phyloP scores from a whole-genome alignment of 2,329 filamentous ascomycete species.

The Arthrobotrys musiformis region DNA sequence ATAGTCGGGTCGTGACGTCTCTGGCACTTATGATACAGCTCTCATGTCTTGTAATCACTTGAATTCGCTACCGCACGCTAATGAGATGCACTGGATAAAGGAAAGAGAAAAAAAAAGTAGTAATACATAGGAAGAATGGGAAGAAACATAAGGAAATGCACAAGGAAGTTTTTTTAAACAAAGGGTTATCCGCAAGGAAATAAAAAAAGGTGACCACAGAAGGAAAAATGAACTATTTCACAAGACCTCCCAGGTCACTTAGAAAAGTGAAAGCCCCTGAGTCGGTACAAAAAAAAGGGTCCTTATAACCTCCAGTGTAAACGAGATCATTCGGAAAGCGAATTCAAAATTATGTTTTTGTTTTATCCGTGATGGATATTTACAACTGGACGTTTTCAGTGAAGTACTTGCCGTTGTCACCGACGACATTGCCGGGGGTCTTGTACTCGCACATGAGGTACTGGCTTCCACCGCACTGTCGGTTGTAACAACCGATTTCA shows the following conservation, averaged over 20 bases:
- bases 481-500: slow-evolving; percentile 70
- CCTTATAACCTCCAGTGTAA: slow-evolving; percentile 15
- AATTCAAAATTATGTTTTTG: slow-evolving; percentile 7
- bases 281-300: slow-evolving; percentile 10
- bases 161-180: slow-evolving; percentile 14
- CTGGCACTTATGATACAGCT: slow-evolving; percentile 44
- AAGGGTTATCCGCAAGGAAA: slow-evolving; percentile 30
- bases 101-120: slow-evolving; percentile 25
- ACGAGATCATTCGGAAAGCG: slow-evolving; percentile 12
- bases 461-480: slow-evolving; percentile 38
- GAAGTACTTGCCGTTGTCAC: slow-evolving; percentile 48
- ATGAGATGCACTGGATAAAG: slow-evolving; percentile 41
- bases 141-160: slow-evolving; percentile 15
- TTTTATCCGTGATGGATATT: slow-evolving; percentile 9
- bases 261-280: slow-evolving; percentile 4
- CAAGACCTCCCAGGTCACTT: slow-evolving; percentile 19
- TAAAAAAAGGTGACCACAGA: slow-evolving; percentile 20
- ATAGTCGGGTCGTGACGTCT: slow-evolving; percentile 24
- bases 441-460: slow-evolving; percentile 54
- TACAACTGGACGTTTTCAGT: slow-evolving; percentile 46
- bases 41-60: slow-evolving; percentile 46
- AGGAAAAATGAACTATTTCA: slow-evolving; percentile 18
- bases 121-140: slow-evolving; percentile 43
- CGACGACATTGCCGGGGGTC: slow-evolving; percentile 44
- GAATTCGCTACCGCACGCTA: slow-evolving; percentile 53